Conservation (phyloP, 345 rosid genomes). For the Camelina sativa region DNA sequence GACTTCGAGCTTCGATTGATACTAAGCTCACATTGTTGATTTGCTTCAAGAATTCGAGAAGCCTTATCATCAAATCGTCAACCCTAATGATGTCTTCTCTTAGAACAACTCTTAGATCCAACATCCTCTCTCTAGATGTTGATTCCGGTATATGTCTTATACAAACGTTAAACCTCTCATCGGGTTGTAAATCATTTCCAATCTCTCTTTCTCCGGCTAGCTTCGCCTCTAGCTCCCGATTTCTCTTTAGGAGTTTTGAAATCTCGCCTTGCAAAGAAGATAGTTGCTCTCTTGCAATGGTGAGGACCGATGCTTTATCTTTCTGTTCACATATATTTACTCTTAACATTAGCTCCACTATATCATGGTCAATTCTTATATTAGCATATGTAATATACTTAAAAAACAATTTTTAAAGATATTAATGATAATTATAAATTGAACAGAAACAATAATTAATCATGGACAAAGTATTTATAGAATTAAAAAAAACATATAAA, state of each 20-base stretch:
- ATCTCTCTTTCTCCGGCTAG: conserved; percentile 38
- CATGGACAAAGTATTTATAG: neutral
- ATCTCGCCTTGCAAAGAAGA: conserved; percentile 56
- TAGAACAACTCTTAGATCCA: conserved; percentile 58
- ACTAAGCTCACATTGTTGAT: conserved; percentile 53
- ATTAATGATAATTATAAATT: neutral
- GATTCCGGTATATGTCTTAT: conserved; percentile 48
- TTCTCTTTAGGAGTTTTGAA: conserved; percentile 54
- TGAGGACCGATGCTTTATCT: conserved; percentile 76
- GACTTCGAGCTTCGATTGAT: conserved; percentile 59
- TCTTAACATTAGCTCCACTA: conserved; percentile 3
- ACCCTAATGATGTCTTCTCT: conserved; percentile 49
- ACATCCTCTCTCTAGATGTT: conserved; percentile 48
- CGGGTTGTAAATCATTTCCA: conserved; percentile 7
- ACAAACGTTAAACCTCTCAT: conserved; percentile 49
- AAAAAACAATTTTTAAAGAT: no score
- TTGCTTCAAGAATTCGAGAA: conserved; percentile 71
- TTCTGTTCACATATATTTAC: conserved; percentile 45
- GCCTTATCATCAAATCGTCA: conserved; percentile 50
- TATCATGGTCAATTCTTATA: neutral
- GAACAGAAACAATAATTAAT: neutral
- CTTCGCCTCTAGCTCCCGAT: conserved; percentile 55
- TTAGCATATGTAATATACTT: neutral
- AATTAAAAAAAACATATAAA: neutral
- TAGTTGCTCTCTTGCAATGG: conserved; percentile 60